These are phyloP conservation scores for Loxodes magnus DNA, from an alignment of 73 alveolate genomes.

Conservation along the genomic window DNA sequence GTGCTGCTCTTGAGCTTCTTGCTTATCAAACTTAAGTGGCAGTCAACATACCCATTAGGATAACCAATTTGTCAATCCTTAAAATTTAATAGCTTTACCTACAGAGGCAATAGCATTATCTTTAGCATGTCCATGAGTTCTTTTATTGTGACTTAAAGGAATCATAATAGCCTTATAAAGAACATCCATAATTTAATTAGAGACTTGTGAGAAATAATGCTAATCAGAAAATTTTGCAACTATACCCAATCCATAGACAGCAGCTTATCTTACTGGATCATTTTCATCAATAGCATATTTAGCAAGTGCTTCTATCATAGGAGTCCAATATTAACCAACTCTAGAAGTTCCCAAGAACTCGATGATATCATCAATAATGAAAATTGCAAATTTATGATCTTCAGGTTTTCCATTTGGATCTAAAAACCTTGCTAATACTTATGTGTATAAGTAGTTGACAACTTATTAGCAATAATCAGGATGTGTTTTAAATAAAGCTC, in stretches of 20 bases:
- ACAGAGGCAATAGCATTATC: conserved; percentile 73
- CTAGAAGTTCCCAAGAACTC: conserved; percentile 79
- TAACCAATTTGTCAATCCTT: conserved; percentile 13
- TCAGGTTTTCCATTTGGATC: conserved; percentile 21
- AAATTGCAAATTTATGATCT: conserved; percentile 81
- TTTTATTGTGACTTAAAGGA: conserved; percentile 25
- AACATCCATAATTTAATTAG: conserved; percentile 22
- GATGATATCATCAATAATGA: conserved; percentile 90
- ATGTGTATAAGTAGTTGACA: conserved; percentile 20
- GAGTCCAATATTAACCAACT: conserved; percentile 47
- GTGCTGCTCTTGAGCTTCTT: conserved; percentile 41
- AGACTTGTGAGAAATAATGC: conserved; percentile 22
- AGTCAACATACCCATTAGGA: conserved; percentile 32
- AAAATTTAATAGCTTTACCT: conserved; percentile 57
- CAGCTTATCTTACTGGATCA: conserved; percentile 85
- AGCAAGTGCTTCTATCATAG: conserved; percentile 50
- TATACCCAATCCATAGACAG: conserved; percentile 92
- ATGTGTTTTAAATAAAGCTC: conserved; percentile 76
- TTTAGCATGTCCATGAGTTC: conserved; percentile 53
- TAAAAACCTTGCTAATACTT: conserved; percentile 33
- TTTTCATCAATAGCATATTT: conserved; percentile 45
- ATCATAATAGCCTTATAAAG: conserved; percentile 34
- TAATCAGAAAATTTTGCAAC: conserved; percentile 45
- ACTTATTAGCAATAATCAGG: conserved; percentile 21
- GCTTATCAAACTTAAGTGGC: conserved; percentile 54